phyloP scores from a whole-genome alignment of 1,284 basidiomycete genomes.

The Pyrrhoderma lamaoense region DNA sequence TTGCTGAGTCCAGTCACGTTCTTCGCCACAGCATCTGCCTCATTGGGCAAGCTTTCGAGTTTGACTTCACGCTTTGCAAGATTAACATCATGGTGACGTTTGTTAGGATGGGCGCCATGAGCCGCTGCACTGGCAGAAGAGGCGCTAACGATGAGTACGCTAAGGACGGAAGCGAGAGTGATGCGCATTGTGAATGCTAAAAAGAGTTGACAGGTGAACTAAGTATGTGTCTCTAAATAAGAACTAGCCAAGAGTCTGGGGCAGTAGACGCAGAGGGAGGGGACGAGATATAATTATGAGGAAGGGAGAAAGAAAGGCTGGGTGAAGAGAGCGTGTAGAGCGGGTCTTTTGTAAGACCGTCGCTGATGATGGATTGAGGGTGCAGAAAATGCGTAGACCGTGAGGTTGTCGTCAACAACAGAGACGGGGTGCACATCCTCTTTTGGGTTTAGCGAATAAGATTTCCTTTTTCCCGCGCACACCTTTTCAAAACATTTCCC shows the following conservation, averaged over 20 bases:
- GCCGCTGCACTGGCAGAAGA: constrained; percentile 29
- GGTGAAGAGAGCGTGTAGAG: background rate
- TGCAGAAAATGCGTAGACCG: constrained; percentile 9
- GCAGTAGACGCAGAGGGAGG: background rate
- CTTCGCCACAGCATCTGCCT: background rate
- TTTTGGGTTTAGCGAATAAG: too few species aligned
- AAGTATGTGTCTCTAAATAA: too few species aligned
- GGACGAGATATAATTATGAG: background rate
- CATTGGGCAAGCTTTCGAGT: background rate
- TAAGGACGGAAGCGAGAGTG: constrained; percentile 22
- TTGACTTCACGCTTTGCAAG: constrained; percentile 33
- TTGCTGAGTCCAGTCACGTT: constrained; percentile 27
- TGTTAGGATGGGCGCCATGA: constrained; percentile 27
- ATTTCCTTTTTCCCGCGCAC: too few species aligned
- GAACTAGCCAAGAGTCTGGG: too few species aligned
- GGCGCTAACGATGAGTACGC: constrained; percentile 29
- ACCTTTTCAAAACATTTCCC: too few species aligned
- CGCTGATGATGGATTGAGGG: background rate
- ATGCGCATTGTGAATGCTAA: constrained; percentile 24
- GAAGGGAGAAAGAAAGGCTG: background rate
- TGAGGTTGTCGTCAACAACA: constrained; percentile 9
- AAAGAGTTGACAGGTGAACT: background rate
- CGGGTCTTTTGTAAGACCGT: background rate
- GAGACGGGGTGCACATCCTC: background rate
- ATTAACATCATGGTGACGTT: constrained; percentile 33